Percentiles rank a stretch among this genome's conserved stretches.
Conservation (phyloP, 2,329 filamentous ascomycete genomes). For the Botrytis cinerea region DNA sequence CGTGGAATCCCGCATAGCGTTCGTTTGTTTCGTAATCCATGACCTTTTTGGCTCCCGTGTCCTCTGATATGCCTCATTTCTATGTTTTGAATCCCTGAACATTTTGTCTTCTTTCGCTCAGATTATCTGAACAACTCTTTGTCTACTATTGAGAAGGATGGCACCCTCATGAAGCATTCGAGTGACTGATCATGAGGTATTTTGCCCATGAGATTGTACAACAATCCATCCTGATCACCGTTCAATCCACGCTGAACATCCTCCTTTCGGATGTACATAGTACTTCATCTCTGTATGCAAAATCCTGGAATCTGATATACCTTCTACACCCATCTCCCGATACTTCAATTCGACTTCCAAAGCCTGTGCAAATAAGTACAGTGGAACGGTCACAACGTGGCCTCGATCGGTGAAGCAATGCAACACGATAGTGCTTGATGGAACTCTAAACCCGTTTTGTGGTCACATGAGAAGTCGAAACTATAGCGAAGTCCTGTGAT, state of each 20-base stretch:
- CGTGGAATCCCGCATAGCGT: background rate
- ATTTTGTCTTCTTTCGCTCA: background rate
- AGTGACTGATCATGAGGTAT: background rate
- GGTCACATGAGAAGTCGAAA: too few relatives aligned
- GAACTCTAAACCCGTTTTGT: background rate
- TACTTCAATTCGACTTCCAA: background rate
- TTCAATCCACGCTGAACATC: too few relatives aligned
- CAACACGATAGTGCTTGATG: background rate
- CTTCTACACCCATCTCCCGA: background rate
- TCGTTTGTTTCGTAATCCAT: background rate
- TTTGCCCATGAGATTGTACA: background rate
- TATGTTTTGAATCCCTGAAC: background rate
- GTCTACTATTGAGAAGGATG: background rate
- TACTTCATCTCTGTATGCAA: background rate
- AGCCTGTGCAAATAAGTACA: background rate
- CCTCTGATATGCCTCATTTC: background rate
- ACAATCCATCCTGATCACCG: background rate
- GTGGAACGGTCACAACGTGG: rapidly evolving
- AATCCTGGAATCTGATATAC: background rate
- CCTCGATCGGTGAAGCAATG: background rate
- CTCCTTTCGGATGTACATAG: background rate
- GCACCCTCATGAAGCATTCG: background rate
- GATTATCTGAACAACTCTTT: rapidly evolving
- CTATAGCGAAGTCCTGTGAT: background rate
- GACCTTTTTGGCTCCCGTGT: background rate